Base-by-base conservation (phyloP, 2,329 filamentous ascomycete species). In the Arthrocladium fulminans region DNA sequence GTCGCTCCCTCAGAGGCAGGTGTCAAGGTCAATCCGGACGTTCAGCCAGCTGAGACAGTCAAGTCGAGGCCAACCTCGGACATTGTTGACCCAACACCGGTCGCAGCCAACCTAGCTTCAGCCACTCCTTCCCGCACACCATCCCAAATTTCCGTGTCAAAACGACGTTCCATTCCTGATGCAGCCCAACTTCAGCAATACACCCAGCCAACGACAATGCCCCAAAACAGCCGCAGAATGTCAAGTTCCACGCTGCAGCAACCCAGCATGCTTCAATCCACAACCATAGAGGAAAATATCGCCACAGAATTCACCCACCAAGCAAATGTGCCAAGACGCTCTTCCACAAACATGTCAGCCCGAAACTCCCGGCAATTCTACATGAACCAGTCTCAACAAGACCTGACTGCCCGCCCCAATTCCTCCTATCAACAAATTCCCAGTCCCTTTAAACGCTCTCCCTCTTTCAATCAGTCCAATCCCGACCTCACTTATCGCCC, bases 251-350 rank as follows among this genome's bases (percentile, higher is more conserved):
- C 12, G 39, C 52, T 13, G 46, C 38, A 20, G 23, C 30, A 47
- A n/a, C 17, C 41, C 8, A 29, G 32, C 13, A 20, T 25, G 5
- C 32, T 47, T 27, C 44, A 47, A 22, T 17, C 20, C 8, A 57
- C 50, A 17, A 50, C 54, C 3, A 57, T 57, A 23, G 50, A 54
- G 20, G 55, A 57, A 32, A 54, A 57, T 37, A 38, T 51, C 9
- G 51, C 50, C 0, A 54, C 51, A 32, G 47, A 51, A n/a, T 57
- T 57, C 34, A 42, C 42, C 9, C n/a, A 19, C 9, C 19, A 10
- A 27, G 22, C 22, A 17, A 38, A 39, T 29, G 50, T 29, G 20
- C 47, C 50, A 2, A 48, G 47, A 39, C 27, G 45, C 13, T 17
- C 48, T 23, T 41, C 45, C 17, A 29, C 27, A 8, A 20, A n/a